Evolutionary conservation across 140 eudicot species (phyloP), one percentile per base, ranked within the genome.

Genomic region (Bidens hawaiensis): DNA sequence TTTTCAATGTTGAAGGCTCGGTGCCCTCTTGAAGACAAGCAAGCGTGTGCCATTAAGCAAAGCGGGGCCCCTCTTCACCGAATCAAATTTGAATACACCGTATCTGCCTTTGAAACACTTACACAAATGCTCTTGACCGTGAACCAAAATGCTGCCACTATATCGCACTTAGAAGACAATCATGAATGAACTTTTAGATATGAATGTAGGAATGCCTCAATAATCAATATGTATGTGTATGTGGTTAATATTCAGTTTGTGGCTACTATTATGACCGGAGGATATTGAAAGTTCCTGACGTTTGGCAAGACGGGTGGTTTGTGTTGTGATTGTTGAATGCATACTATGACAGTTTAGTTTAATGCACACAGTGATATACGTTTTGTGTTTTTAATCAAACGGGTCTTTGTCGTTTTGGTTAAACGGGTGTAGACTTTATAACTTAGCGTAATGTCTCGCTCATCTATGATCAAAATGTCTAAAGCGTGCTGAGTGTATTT

Each of bases 41-140:
- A 82, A 73, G 98, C 98, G 2, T 91, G 96, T 69, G 98, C 98
- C 26, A 91, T 91, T 55, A 91, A 84, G 93, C 98, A 91, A 75
- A 91, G 98, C 59, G 98, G 98, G 3, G 94, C 98, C 2, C 98
- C 98, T 12, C 79, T 91, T 53, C 98, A 87, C 57, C 89, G 96
- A 12, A 75, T 91, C 73, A 91, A 84, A 83, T 91, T 87, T 36
- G 96, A 91, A 67, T 87, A 91, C 78, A 84, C 98, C 0, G 96
- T 87, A 21, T 91, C 98, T 47, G 98, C 98, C 57, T 91, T 84
- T 57, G 98, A 91, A 78, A 91, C 98, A 28, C 82, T 91, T 38
- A 96, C 98, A 2, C 98, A 91, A 54, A 76, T 83, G 89, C 57
- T 74, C 79, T 60, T 81, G 74, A 83, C 34, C n/a, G 30, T 7